Base-by-base conservation (phyloP, 148 eudicot species). In the Drosera capensis region DNA sequence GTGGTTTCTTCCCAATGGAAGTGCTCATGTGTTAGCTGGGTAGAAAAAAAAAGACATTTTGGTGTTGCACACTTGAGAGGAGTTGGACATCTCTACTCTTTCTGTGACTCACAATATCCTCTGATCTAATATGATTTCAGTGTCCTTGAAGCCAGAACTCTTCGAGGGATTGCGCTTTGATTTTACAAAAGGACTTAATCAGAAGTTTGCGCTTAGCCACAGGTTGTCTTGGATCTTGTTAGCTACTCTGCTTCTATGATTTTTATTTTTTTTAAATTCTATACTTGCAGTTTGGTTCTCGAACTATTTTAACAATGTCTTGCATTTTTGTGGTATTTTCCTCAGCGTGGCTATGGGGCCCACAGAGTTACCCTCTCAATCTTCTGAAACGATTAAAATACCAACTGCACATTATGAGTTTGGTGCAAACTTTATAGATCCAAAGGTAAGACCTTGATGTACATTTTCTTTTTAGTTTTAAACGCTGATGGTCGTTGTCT, bases 111-210 rank as follows among this genome's bases (percentile, higher is more conserved):
- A n/a, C n/a, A n/a, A n/a, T n/a, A n/a, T n/a, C n/a, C n/a, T n/a
- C n/a, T n/a, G n/a, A n/a, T n/a, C n/a, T n/a, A n/a, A n/a, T n/a
- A n/a, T n/a, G n/a, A n/a, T 66, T 44, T 54, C 85, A 90, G 99
- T 90, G 85, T 75, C 93, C 48, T 54, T 90, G 53, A 90, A 90
- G 85, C 99, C 97, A 11, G 99, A 90, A 50, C 68, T 64, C 19
- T 90, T 90, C 62, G 99, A 90, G 62, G 99, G 99, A 49, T 56
- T 82, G 73, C 95, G 95, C n/a, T 73, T 90, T 64, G 99, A 90
- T 64, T 90, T 78, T 42, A 75, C 75, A 3, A 90, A 72, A 74
- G 86, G 81, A 42, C 79, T 90, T 46, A 84, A 66, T 62, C 95
- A 73, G 14, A 78, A 62, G 20, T 90, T 90, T 57, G 67, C 80